These are phyloP conservation scores for Saccharomycopsis javanensis DNA, from an alignment of 805 yeast species.

Conservation along the genomic window DNA sequence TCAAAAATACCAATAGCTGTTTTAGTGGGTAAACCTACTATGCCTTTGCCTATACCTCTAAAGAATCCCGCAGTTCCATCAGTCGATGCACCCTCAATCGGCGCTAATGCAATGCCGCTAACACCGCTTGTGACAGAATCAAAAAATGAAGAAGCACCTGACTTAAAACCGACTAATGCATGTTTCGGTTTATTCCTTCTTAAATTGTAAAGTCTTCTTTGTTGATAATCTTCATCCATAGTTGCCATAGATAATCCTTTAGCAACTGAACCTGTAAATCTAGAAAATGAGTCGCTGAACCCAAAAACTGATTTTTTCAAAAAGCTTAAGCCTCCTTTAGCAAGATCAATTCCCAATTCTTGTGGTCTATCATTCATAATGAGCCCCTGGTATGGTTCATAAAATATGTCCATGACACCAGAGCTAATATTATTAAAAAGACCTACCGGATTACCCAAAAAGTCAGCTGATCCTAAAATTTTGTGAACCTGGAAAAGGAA, in stretches of 20 bases:
- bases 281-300: conserved; percentile 84
- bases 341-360: conserved; percentile 89
- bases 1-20: conserved; percentile 94
- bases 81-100: conserved; percentile 78
- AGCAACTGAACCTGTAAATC: conserved; percentile 87
- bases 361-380: conserved; percentile 92
- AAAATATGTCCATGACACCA: conserved; percentile 92
- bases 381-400: conserved; percentile 95
- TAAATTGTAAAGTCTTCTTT: conserved; percentile 61
- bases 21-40: conserved; percentile 94
- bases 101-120: conserved; percentile 82
- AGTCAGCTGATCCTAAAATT: conserved; percentile 91
- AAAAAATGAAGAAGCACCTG: conserved; percentile 82
- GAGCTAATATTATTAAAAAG: conserved; percentile 86
- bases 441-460: conserved; percentile 96
- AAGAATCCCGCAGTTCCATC: conserved; percentile 90
- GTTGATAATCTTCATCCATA: conserved; percentile 77
- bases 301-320: conserved; percentile 93
- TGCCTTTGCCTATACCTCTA: conserved; percentile 87
- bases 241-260: conserved; percentile 90
- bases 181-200: conserved; percentile 74
- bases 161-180: conserved; percentile 73
- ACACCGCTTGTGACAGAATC: conserved; percentile 84
- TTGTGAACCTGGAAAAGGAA: conserved; percentile 87
- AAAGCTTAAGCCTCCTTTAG: conserved; percentile 93